phyloP scores from a whole-genome alignment of 2,329 filamentous ascomycete genomes.

The Madurella fahalii region DNA sequence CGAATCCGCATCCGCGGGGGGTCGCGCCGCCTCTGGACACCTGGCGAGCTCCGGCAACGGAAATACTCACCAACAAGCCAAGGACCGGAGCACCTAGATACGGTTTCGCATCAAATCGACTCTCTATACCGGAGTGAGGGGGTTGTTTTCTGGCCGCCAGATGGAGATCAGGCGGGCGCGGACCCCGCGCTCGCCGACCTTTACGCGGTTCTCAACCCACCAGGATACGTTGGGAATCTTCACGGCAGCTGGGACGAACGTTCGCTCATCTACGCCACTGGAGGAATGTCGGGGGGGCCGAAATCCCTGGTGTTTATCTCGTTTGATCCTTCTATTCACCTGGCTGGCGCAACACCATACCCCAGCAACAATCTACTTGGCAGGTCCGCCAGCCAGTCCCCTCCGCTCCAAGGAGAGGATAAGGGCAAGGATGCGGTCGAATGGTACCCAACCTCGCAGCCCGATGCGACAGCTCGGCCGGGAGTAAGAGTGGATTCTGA shows the following conservation, averaged over 20 bases:
- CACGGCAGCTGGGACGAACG: conserved; percentile 45
- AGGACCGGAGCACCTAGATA: not conserved
- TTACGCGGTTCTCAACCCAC: conserved; percentile 38
- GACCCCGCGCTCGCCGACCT: conserved; percentile 34
- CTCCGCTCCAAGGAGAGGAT: not conserved
- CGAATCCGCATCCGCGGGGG: conserved; percentile 46
- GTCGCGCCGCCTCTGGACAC: conserved; percentile 35
- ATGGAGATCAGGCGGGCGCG: conserved; percentile 17
- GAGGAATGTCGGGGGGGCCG: conserved; percentile 23
- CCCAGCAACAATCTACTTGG: conserved; percentile 12
- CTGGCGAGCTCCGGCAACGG: conserved; percentile 13
- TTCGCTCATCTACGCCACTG: conserved; percentile 43
- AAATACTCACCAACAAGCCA: not conserved
- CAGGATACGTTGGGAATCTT: conserved; percentile 33
- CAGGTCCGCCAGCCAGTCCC: not conserved
- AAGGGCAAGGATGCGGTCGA: conserved; percentile 3
- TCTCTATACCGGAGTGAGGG: conserved; percentile 25
- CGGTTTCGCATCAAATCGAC: conserved; percentile 23
- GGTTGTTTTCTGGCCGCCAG: conserved; percentile 35
- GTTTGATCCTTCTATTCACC: conserved; percentile 39
- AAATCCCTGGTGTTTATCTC: conserved; percentile 40
- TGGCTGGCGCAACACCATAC: conserved; percentile 29
- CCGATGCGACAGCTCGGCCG: not conserved
- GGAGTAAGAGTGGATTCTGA: not conserved
- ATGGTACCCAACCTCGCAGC: conserved; percentile 2